Evolutionary conservation across 257 asterid species (phyloP).

Genomic region (Plantago major): DNA sequence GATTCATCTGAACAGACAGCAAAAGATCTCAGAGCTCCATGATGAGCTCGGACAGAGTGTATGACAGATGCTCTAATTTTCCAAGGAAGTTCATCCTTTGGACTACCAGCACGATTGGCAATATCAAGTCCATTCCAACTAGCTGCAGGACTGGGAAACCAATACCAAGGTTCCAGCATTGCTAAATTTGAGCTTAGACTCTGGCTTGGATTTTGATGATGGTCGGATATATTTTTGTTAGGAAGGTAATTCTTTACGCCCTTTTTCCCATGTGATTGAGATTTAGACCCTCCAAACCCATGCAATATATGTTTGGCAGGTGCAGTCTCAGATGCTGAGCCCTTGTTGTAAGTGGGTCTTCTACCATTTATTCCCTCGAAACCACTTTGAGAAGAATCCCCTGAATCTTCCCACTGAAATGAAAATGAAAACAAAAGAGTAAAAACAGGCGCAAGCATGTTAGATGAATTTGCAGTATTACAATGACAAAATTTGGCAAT

Average conservation of each 20-base stretch:
- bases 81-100: slow-evolving; percentile 92
- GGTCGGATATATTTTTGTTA: slow-evolving; percentile 29
- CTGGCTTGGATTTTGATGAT: slow-evolving; percentile 46
- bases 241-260: slow-evolving; percentile 36
- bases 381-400: slow-evolving; percentile 54
- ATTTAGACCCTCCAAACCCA: slow-evolving; percentile 87
- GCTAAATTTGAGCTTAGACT: slow-evolving; percentile 43
- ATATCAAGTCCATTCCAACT: slow-evolving; percentile 70
- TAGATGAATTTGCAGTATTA: too few relatives aligned
- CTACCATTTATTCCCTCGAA: slow-evolving; percentile 45
- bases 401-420: slow-evolving; percentile 85
- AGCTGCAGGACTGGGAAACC: slow-evolving; percentile 84
- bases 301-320: slow-evolving; percentile 67
- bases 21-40: slow-evolving; percentile 86
- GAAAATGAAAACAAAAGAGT: slow-evolving; percentile 33
- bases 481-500: too few relatives aligned
- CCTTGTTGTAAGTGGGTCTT: slow-evolving; percentile 36
- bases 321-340: slow-evolving; percentile 43
- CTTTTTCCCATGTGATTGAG: slow-evolving; percentile 68
- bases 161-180: slow-evolving; percentile 80
- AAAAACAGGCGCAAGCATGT: background rate
- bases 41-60: slow-evolving; percentile 89
- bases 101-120: slow-evolving; percentile 65
- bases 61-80: slow-evolving; percentile 81
- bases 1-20: slow-evolving; percentile 85